Base-by-base conservation (phyloP, 139 green algal genomes). In the Chlorella sp. region DNA sequence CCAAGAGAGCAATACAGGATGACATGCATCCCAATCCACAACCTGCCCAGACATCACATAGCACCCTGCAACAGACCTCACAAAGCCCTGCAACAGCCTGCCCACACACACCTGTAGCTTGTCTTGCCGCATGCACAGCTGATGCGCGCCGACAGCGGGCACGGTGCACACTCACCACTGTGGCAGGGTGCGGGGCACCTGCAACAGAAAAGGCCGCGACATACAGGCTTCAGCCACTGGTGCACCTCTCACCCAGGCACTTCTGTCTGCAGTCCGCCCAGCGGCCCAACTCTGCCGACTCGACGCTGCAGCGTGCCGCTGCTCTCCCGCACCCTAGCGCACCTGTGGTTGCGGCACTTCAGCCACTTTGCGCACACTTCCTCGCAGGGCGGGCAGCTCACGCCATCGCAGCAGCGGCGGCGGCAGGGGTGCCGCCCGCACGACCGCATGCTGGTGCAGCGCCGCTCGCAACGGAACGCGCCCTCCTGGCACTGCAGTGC, bases 331-430 rank as follows among this genome's bases (percentile, higher is more conserved):
- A 18, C 36, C 34, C 5, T 34, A 18, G 18, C 21, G 28, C 68
- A 80, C 74, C 75, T 70, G 75, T 81, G 75, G 55, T 81, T 81
- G 56, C 75, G 60, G 75, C 95, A 98, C 39, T 88, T 86, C 67
- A 98, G 88, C 85, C 89, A 87, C 20, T 88, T 82, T 17, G 89
- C 90, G 81, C 95, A 98, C 30, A 92, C 86, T 87, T 98, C 92
- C 65, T 98, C 90, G 85, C 95, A 98, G 36, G 95, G 93, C 6
- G 94, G 94, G 87, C 94, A 97, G 85, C 88, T 78, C 17, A 71
- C 17, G 56, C 95, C 95, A 51, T 94, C 89, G 86, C 95, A 98
- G 93, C 95, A 98, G 84, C 95, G 95, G 0, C 92, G 90, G 83
- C 94, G 95, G 90, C 95, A 98, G 9, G 85, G 80, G 80, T 98